A percentile compares a stretch with the other conserved stretches of the same genome.
phyloP scores from a whole-genome alignment of 2,329 filamentous ascomycete species.

The Conoideocrella luteorostrata region DNA sequence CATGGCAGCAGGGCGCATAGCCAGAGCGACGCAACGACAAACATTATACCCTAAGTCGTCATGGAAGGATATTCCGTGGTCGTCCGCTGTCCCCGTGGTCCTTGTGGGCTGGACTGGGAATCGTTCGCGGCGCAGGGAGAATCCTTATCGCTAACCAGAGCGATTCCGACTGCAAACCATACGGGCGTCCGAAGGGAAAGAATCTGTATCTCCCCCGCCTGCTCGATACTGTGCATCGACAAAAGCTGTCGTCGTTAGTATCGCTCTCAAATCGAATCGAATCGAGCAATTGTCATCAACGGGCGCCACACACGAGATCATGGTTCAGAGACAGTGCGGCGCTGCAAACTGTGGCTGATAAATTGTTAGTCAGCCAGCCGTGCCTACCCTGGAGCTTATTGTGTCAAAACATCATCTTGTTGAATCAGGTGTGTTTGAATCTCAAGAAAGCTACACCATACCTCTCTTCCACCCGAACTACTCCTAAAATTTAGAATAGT shows the following conservation, averaged over 20 bases:
- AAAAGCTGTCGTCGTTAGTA: background rate
- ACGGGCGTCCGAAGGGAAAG: background rate
- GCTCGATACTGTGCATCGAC: slow-evolving; percentile 2
- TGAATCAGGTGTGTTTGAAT: too few species aligned
- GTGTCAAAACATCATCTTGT: too few species aligned
- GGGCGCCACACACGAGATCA: slow-evolving; percentile 6
- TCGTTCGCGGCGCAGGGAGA: background rate
- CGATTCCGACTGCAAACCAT: background rate
- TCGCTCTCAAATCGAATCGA: background rate
- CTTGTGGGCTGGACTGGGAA: too few species aligned
- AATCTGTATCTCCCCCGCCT: background rate
- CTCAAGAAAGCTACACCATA: too few species aligned
- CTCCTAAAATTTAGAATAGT: too few species aligned
- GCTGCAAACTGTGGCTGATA: too few species aligned
- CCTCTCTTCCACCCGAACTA: too few species aligned
- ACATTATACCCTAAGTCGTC: slow-evolving; percentile 20
- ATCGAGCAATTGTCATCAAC: slow-evolving; percentile 3
- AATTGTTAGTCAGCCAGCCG: too few species aligned
- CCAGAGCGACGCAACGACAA: slow-evolving; percentile 18
- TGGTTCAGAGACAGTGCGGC: too few species aligned
- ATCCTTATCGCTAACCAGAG: slow-evolving; percentile 1
- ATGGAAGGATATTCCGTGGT: background rate
- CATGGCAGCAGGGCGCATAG: slow-evolving; percentile 32
- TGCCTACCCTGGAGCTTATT: too few species aligned
- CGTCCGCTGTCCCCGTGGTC: background rate